Evolutionary conservation across 2,329 filamentous ascomycete genomes (phyloP).

Genomic region (Neofusicoccum sp.): DNA sequence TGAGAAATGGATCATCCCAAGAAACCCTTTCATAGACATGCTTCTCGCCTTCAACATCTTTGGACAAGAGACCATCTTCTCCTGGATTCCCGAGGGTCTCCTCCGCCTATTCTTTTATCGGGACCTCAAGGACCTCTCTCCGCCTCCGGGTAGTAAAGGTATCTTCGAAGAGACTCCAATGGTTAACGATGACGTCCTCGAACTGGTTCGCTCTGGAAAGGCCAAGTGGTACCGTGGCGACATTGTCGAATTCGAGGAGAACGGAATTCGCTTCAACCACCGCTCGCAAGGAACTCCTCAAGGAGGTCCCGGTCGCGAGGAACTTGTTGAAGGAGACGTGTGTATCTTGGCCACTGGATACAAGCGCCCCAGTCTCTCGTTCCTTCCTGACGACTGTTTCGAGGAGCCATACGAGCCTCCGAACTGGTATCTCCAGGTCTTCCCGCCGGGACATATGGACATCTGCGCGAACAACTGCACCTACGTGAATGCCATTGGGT

Average conservation of each 20-base stretch:
- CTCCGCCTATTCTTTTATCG: constrained; percentile 81
- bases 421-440: constrained; percentile 88
- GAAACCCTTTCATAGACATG: constrained; percentile 73
- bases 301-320: constrained; percentile 70
- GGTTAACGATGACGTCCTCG: constrained; percentile 81
- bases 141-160: constrained; percentile 59
- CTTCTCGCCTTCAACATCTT: constrained; percentile 78
- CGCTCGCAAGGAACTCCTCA: constrained; percentile 73
- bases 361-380: constrained; percentile 70
- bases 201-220: constrained; percentile 70
- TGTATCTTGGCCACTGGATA: constrained; percentile 85
- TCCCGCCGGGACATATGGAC: constrained; percentile 72
- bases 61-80: constrained; percentile 73
- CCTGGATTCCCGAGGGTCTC: constrained; percentile 76
- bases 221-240: constrained; percentile 83
- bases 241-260: constrained; percentile 66
- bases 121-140: constrained; percentile 74
- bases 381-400: constrained; percentile 75
- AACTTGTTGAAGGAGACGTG: constrained; percentile 71
- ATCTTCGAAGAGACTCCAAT: constrained; percentile 85
- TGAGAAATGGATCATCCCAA: constrained; percentile 86
- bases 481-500: constrained; percentile 78
- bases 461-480: constrained; percentile 84
- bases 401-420: constrained; percentile 73
- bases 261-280: constrained; percentile 71